Percentiles rank a stretch among this genome's conserved stretches.
phyloP scores from a whole-genome alignment of 23 red algal genomes.

The Gracilaria vermiculophylla region DNA sequence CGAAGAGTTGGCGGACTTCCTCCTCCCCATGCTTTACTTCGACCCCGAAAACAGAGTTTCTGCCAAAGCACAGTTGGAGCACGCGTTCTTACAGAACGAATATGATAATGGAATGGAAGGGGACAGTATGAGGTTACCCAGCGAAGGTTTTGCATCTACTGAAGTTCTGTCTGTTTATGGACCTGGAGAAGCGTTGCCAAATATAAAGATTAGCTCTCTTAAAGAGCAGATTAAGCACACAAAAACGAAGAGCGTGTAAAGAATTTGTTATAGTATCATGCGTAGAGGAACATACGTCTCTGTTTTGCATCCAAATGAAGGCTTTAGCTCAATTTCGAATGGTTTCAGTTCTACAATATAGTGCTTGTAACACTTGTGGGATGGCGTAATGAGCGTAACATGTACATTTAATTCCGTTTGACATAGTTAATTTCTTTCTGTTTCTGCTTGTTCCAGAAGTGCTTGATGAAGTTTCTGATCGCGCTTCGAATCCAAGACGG shows the following conservation, averaged over 20 bases:
- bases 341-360: neutral
- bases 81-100: constrained; percentile 56
- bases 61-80: constrained; percentile 53
- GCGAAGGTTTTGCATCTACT: neutral
- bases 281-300: neutral
- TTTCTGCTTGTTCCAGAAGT: constrained; percentile 1
- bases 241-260: neutral
- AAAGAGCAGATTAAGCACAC: neutral
- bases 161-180: neutral
- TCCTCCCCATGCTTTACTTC: constrained; percentile 81
- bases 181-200: constrained; percentile 1
- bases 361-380: neutral
- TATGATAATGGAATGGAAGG: neutral
- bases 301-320: neutral
- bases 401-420: neutral
- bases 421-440: neutral
- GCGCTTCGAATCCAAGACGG: constrained; percentile 25
- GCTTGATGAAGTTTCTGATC: constrained; percentile 38
- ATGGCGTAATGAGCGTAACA: neutral
- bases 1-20: constrained; percentile 61
- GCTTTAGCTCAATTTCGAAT: neutral
- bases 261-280: neutral
- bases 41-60: constrained; percentile 67
- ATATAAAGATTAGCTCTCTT: neutral
- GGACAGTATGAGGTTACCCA: neutral